Evolutionary conservation across 2,329 filamentous ascomycete species (phyloP), one percentile per base, ranked within the genome.

Genomic region (Tolypocladium album): DNA sequence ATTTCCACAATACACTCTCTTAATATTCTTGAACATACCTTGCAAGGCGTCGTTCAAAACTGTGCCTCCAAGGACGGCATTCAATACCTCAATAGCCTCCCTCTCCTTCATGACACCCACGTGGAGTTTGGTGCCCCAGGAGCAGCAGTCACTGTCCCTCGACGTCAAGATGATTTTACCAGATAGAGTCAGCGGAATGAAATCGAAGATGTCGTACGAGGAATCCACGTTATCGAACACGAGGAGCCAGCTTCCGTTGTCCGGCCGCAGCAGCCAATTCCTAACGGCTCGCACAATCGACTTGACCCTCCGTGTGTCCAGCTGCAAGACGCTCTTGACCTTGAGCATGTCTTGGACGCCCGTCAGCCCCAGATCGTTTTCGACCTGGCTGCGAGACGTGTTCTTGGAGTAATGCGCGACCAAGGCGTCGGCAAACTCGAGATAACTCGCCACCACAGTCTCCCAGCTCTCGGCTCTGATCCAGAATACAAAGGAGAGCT

Each of bases 401-500:
- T 63, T 53, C n/a, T 57, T 61, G 22, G 67, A 63, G 47, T 69
- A 68, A 47, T 67, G 61, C 9, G 59, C 24, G 4, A 68, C 62
- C 7, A 69, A 42, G 8, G 55, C 58, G 34, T 62, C 61, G 57
- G 66, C 67, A 56, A 69, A 64, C 36, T 68, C 62, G 7, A 69
- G 58, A 45, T 68, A 69, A 60, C 67, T 68, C 13, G 66, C 61
- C 36, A 65, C 63, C 22, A 63, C 63, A 1, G 67, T 69, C 59
- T 68, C 64, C 66, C 67, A 66, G 56, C 67, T 68, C 40, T 67
- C 67, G 2, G 67, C 63, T 57, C 64, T 64, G 17, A 69, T 61
- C 67, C 67, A 69, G 52, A 68, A 67, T 15, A 68, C 64, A 34
- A 68, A 68, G 0, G 67, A 67, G 12, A 67, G 58, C 3, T 64